Conservation (phyloP, 306 rosid species). For the Neltuma alba region DNA sequence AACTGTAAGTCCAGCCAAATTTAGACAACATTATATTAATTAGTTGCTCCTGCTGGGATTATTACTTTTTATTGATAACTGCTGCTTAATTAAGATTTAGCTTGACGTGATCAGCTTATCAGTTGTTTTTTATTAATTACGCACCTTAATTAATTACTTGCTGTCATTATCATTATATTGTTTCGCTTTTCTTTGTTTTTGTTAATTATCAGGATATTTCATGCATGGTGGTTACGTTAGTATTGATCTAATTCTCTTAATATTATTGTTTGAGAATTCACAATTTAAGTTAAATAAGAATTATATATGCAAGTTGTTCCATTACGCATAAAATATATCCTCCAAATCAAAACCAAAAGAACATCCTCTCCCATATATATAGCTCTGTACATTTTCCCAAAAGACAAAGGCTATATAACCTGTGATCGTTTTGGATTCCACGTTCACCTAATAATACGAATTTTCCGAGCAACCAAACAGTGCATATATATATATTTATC, state of each 20-base stretch:
- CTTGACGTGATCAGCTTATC: not conserved
- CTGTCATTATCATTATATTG: not conserved
- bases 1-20: not conserved
- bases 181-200: not conserved
- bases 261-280: not conserved
- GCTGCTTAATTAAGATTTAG: not conserved
- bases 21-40: not conserved
- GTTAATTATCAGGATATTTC: no score
- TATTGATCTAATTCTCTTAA: not conserved
- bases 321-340: not conserved
- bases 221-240: no score
- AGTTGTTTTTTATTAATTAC: not conserved
- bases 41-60: not conserved
- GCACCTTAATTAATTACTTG: not conserved
- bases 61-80: not conserved
- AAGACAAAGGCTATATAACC: slow-evolving; percentile 29
- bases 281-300: not conserved
- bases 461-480: slow-evolving; percentile 38
- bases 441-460: slow-evolving; percentile 11
- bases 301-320: not conserved
- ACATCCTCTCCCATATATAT: not conserved
- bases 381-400: slow-evolving; percentile 30
- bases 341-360: slow-evolving; percentile 1
- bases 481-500: no score
- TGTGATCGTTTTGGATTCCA: slow-evolving; percentile 29